These are phyloP conservation scores for Sanghuangporus sanghuang DNA, from an alignment of 1,284 basidiomycete species.

Conservation along the genomic window DNA sequence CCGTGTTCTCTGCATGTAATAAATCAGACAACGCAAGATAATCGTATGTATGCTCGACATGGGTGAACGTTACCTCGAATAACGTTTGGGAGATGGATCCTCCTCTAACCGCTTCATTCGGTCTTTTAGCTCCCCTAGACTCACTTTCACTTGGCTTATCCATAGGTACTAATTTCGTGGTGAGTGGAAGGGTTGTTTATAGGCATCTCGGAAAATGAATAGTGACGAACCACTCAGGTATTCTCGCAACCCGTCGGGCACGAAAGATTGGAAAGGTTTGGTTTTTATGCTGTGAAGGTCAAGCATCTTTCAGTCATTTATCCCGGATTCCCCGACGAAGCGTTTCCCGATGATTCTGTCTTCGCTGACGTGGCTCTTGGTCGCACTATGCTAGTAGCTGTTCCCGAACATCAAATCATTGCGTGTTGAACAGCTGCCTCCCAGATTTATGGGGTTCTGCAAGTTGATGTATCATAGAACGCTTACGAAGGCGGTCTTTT, in stretches of 20 bases:
- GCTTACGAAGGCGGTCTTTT: too few relatives aligned
- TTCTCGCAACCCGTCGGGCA: neutral
- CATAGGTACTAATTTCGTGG: too few relatives aligned
- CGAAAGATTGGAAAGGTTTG: neutral
- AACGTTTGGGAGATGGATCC: too few relatives aligned
- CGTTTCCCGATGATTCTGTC: neutral
- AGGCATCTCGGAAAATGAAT: neutral
- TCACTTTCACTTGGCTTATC: too few relatives aligned
- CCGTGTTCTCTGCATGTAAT: too few relatives aligned
- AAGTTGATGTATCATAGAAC: neutral
- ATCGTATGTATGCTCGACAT: too few relatives aligned
- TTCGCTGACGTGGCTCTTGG: neutral
- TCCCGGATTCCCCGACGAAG: neutral
- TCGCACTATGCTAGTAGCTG: neutral
- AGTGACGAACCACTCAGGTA: neutral
- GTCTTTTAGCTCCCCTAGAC: too few relatives aligned
- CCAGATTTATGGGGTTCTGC: neutral
- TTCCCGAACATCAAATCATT: neutral
- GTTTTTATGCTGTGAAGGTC: neutral
- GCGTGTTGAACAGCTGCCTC: neutral
- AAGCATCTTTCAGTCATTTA: neutral
- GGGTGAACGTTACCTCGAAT: too few relatives aligned
- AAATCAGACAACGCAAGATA: too few relatives aligned
- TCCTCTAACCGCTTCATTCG: too few relatives aligned
- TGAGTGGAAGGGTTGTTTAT: too few relatives aligned